Evolutionary conservation across 208 protist genomes (phyloP).

Genomic region (Acanthamoeba healyi): DNA sequence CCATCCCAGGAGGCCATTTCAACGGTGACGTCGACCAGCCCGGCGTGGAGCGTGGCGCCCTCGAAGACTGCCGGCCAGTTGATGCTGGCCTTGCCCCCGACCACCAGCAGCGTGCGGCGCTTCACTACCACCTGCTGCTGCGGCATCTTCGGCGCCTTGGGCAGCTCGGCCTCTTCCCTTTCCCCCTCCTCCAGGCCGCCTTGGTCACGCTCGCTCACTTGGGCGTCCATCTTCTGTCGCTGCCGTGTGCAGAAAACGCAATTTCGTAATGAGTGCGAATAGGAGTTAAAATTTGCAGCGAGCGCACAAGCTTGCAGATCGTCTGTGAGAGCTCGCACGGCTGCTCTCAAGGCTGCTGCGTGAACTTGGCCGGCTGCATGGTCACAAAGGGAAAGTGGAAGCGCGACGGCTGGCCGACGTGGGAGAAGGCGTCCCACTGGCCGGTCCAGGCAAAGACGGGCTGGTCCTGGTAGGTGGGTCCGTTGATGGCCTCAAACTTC

Average conservation of each 20-base stretch:
- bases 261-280: too few relatives aligned
- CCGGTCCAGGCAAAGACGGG: conserved; percentile 65
- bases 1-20: conserved; percentile 23
- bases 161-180: background rate
- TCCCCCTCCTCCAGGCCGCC: background rate
- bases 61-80: background rate
- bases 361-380: conserved; percentile 18
- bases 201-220: too few relatives aligned
- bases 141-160: background rate
- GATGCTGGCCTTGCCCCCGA: background rate
- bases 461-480: conserved; percentile 75
- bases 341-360: too few relatives aligned
- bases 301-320: too few relatives aligned
- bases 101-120: background rate
- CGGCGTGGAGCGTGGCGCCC: background rate
- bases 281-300: too few relatives aligned
- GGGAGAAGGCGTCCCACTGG: background rate
- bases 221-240: too few relatives aligned
- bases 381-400: conserved; percentile 78
- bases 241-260: too few relatives aligned
- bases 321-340: too few relatives aligned
- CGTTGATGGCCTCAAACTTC: conserved; percentile 65
- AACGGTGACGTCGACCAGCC: background rate
- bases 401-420: conserved; percentile 70
- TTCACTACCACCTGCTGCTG: conserved; percentile 18